These are phyloP conservation scores for Phytophthora sojae DNA, from an alignment of 352 stramenopile genomes.

Conservation along the genomic window DNA sequence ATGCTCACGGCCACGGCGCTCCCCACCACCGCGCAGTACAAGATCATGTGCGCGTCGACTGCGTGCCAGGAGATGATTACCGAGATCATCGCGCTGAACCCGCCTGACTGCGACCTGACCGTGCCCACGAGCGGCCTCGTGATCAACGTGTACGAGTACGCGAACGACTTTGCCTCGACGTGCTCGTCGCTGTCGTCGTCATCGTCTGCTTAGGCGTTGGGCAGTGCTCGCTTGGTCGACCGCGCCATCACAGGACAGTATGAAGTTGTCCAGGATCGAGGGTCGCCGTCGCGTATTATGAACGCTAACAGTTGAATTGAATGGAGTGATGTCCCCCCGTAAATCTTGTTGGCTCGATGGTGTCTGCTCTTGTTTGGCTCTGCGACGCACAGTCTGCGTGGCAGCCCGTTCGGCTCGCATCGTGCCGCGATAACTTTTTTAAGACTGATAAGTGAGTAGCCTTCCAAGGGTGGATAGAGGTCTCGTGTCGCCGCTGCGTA, in stretches of 20 bases:
- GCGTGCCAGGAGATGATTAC: conserved; percentile 29
- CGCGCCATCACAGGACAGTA: neutral
- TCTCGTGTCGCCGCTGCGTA: too few species aligned
- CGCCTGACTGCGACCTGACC: conserved; percentile 29
- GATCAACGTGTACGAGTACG: conserved; percentile 31
- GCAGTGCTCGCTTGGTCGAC: neutral
- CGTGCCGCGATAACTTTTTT: too few species aligned
- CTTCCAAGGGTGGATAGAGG: too few species aligned
- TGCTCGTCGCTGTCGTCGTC: conserved; percentile 13
- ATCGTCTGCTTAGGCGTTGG: neutral
- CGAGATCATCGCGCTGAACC: conserved; percentile 22
- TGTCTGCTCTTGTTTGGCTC: too few species aligned
- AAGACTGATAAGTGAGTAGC: too few species aligned
- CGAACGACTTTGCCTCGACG: conserved; percentile 21
- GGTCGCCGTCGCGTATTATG: too few species aligned
- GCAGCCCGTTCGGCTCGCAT: too few species aligned
- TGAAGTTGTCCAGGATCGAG: neutral
- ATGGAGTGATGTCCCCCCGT: too few species aligned
- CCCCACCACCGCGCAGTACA: conserved; percentile 30
- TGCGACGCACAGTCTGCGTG: too few species aligned
- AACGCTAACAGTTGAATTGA: too few species aligned
- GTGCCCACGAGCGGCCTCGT: conserved; percentile 36
- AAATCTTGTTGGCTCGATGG: too few species aligned
- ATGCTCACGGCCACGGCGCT: conserved; percentile 36
- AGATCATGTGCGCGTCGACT: conserved; percentile 31